Base-by-base conservation (phyloP, 768 basidiomycete species). In the Mycena kentingensis region DNA sequence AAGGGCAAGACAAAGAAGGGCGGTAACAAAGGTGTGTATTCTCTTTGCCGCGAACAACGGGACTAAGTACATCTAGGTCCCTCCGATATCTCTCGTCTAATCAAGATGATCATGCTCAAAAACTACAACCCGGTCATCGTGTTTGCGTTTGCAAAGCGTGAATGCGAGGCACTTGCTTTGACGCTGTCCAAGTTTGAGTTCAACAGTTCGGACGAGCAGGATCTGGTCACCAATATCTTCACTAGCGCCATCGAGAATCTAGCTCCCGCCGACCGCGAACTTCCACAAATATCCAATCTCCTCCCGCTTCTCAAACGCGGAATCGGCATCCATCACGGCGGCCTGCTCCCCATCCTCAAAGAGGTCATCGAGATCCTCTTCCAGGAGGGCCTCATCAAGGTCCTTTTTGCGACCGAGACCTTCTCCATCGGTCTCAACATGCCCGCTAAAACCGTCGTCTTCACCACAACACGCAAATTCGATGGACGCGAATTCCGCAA, bases 371-470 rank as follows among this genome's bases (percentile, higher is more conserved):
- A 99, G 69, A 97, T 99, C 51, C 80, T 99, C 36, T 99, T 99
- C 76, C 95, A 98, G 67, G 95, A 98, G 65, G 95, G 96, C 10
- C 78, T 98, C 38, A 93, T 98, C 75, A 99, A 99, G 68, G 94
- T 93, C 27, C 82, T 99, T 34, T 99, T 98, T 64, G 97, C 97
- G 6, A 99, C 97, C 0, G 97, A 99, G 72, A 99, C 97, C 0
- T 98, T 98, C 72, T 96, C 95, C 15, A 97, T 97, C 52, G 93
- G 92, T 31, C 77, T 99, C 37, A 99, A 99, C 72, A 99, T 99
- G 97, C 97, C 97, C 11, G 97, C 97, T 16, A 98, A 98, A 76
- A 98, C 97, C 3, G 97, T 99, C 42, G 96, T 99, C 21, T 99
- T 99, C 76, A 97, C 93, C 0, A 82, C 87, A 1, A 88, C 93